Base-by-base conservation (phyloP, 768 basidiomycete genomes). In the Rickenella mellea region DNA sequence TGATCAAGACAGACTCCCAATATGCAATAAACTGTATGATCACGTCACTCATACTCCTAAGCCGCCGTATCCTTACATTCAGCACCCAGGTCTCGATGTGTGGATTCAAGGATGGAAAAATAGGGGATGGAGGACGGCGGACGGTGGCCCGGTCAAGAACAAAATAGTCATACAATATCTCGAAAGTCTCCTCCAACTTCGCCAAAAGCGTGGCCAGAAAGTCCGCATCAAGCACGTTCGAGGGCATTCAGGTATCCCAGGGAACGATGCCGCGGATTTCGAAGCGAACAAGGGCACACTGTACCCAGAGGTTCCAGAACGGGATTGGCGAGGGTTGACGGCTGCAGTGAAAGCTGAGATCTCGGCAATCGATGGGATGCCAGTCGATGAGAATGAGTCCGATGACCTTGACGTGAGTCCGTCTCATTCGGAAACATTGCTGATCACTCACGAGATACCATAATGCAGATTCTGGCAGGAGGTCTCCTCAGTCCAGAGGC, bases 211-310 rank as follows among this genome's bases (percentile, higher is more conserved):
- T 2, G 78, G 76, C 2, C 82, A 83, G 47, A 59, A 56, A 24
- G 73, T 93, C 33, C 57, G 56, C 27, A 69, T 94, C 37, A 63
- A 77, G 49, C 72, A 91, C 51, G 87, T 97, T 43, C 71, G 76
- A 44, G 93, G 82, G 0, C 93, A 96, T 53, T 67, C 65, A 8
- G 90, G 90, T 0, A 67, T 76, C 22, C 62, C 62, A 41, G 93
- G 93, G 1, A 97, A 97, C 55, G 92, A 97, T 40, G 80, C 74
- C 31, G 93, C 93, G 3, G 93, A 97, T 56, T 52, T 47, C 11
- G 70, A 80, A 42, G 89, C 89, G 3, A 81, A 76, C 44, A 25
- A 59, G 5, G 89, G 89, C 2, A 58, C 70, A 8, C 49, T 53
- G 8, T 44, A 67, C 40, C 64, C 68, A 0, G 44, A 32, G 14